Evolutionary conservation across 805 yeast genomes (phyloP), one percentile per base, ranked within the genome.

Genomic region (Saturnispora saitoi): DNA sequence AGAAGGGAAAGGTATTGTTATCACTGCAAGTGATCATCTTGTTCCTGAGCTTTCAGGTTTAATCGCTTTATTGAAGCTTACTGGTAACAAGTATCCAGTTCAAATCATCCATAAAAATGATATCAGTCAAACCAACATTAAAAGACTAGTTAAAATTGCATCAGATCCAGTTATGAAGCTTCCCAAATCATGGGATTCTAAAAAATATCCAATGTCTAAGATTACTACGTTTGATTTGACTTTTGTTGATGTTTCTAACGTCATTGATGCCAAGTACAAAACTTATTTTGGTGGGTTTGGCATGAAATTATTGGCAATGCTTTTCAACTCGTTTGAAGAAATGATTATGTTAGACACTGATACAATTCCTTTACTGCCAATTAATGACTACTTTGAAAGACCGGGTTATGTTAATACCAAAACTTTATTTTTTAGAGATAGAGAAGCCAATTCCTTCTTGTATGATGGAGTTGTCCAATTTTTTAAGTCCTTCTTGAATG

Each of bases 261-360:
- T 62, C 2, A 55, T 67, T 22, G 46, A 51, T 32, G 58, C 53
- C 39, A 53, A 49, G 32, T 65, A 58, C 48, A 56, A 54, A 47
- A 44, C 48, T 4, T 60, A 52, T 48, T 66, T 61, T 53, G 48
- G 45, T 30, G 52, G 57, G 28, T 66, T 61, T 56, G 63, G 67
- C 30, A 65, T 61, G 63, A 82, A 81, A 58, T 70, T 81, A 60
- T 56, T 80, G 30, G 83, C 86, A 1, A 68, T 75, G 24, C 52
- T 78, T 32, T 81, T 81, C 61, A 80, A 73, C 52, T 72, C 81
- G 1, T 78, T 74, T 57, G 79, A 76, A 54, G 81, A 78, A 48
- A 71, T 70, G 62, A 67, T 78, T 34, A 60, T 78, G 54, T 56
- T 78, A 51, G 83, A 78, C 61, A 76, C 82, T 3, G 82, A 77